Evolutionary conservation across 768 basidiomycete species (phyloP), one percentile per base, ranked within the genome.

Genomic region (Suillus cothurnatus): DNA sequence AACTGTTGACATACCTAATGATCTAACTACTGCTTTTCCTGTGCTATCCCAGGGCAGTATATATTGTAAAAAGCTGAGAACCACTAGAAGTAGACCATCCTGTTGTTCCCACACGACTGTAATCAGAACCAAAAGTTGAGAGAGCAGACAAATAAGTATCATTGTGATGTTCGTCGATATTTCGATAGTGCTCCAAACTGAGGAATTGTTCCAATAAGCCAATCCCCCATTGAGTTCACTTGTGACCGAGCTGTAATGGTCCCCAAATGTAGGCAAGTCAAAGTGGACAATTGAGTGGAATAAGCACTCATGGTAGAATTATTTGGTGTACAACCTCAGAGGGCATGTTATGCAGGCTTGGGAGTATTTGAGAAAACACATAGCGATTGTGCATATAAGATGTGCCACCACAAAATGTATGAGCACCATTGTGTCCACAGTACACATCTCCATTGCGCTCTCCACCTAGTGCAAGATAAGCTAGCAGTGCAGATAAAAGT

Each of bases 221-320:
- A 81, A 79, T 21, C 82, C 81, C 34, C 82, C 73, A 60, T 88
- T 84, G 31, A 93, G 77, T 68, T 90, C n/a, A n/a, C n/a, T n/a
- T n/a, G n/a, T n/a, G n/a, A n/a, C n/a, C n/a, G n/a, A n/a, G n/a
- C n/a, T n/a, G n/a, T n/a, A n/a, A n/a, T n/a, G n/a, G n/a, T n/a
- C n/a, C n/a, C n/a, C n/a, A 64, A 86, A 92, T 0, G 92, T 90
- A 1, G 91, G 90, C 1, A 93, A 79, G 73, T 93, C 92, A 32
- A 94, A 82, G 7, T 91, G 84, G 17, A 84, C 86, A 72, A 88
- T 82, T 11, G 88, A 86, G 34, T 79, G 78, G 73, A 91, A 92
- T 56, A 85, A 84, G 67, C 87, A 88, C 12, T 82, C 74, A 4
- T 87, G 80, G 71, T 88, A 92, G 72, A 84, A 83, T 64, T 79